These are phyloP conservation scores for Nemania sp. DNA, from an alignment of 2,329 filamentous ascomycete genomes.

Conservation along the genomic window DNA sequence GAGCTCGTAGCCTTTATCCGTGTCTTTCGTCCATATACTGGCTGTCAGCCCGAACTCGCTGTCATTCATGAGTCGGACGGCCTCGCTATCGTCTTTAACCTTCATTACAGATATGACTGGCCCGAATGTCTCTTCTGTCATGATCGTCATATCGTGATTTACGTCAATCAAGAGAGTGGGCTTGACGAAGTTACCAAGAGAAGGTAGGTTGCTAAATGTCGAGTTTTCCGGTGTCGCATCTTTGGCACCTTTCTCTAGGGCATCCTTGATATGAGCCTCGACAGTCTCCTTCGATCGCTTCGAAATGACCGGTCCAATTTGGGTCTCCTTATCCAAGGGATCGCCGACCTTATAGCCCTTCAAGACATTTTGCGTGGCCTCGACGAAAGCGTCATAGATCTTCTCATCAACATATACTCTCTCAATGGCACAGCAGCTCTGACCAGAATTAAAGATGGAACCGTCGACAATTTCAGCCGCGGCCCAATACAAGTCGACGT, in stretches of 20 bases:
- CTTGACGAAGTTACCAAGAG: slow-evolving; percentile 88
- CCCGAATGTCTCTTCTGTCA: slow-evolving; percentile 95
- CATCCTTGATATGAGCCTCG: slow-evolving; percentile 82
- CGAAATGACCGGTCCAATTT: slow-evolving; percentile 90
- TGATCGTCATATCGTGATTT: slow-evolving; percentile 85
- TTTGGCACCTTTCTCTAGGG: slow-evolving; percentile 83
- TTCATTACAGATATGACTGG: slow-evolving; percentile 92
- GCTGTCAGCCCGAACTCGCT: slow-evolving; percentile 94
- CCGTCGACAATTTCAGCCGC: slow-evolving; percentile 96
- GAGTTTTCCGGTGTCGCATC: slow-evolving; percentile 86
- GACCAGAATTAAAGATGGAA: slow-evolving; percentile 97
- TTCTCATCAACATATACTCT: slow-evolving; percentile 89
- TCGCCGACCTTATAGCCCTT: slow-evolving; percentile 88
- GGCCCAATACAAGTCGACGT: slow-evolving; percentile 91
- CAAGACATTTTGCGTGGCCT: slow-evolving; percentile 82
- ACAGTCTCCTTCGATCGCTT: slow-evolving; percentile 82
- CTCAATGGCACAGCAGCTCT: slow-evolving; percentile 95
- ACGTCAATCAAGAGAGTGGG: slow-evolving; percentile 85
- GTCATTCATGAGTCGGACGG: slow-evolving; percentile 89
- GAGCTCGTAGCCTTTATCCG: slow-evolving; percentile 78
- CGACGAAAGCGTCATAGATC: slow-evolving; percentile 85
- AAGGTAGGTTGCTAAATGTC: slow-evolving; percentile 77
- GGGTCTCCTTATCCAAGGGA: slow-evolving; percentile 80
- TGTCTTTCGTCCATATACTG: slow-evolving; percentile 97
- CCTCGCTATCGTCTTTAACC: slow-evolving; percentile 83